Base-by-base conservation (phyloP, 2,329 filamentous ascomycete genomes). In the Fusarium sulawesiense region DNA sequence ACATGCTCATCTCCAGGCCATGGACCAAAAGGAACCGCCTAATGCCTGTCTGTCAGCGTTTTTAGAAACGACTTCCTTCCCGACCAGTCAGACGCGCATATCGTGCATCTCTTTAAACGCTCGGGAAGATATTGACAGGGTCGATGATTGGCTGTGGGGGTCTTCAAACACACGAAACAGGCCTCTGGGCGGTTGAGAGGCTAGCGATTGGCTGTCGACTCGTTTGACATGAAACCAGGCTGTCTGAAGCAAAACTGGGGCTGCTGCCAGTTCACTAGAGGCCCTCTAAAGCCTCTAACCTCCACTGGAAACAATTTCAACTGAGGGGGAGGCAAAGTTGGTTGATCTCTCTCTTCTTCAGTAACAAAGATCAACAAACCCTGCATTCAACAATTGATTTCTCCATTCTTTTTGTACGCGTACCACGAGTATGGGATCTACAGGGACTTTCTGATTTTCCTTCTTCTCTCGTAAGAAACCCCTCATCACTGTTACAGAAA, bases 171-270 rank as follows among this genome's bases (percentile, higher is more conserved):
- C 48, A 37, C 66, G 48, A 70, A 57, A 70, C 56, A 51, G 50
- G 61, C 46, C 47, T 40, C 51, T 18, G 56, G 63, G 59, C 63
- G 64, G 64, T 51, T 60, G 45, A 48, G 41, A 37, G 45, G 40
- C 37, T 56, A 42, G 51, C 66, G 45, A 72, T 72, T 72, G 61
- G 65, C 48, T 63, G 44, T 6, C 21, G 20, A 32, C 41, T 37
- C 25, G 23, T 41, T 53, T 27, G 46, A 70, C 44, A 41, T 72
- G 69, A 72, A 72, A 72, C 69, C 56, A 48, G 49, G 42, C 67
- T 61, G 62, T 69, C 54, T 70, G 62, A 64, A 59, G 50, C 63
- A 69, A 68, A 68, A 69, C 62, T 60, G 63, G 55, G 63, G 63
- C 54, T 41, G 27, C 23, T 37, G 54, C 37, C 30, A 42, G 27